A percentile compares a stretch with the other conserved stretches of the same genome.
Conservation (phyloP, 2,329 filamentous ascomycete genomes). For the Rutstroemia sp. region DNA sequence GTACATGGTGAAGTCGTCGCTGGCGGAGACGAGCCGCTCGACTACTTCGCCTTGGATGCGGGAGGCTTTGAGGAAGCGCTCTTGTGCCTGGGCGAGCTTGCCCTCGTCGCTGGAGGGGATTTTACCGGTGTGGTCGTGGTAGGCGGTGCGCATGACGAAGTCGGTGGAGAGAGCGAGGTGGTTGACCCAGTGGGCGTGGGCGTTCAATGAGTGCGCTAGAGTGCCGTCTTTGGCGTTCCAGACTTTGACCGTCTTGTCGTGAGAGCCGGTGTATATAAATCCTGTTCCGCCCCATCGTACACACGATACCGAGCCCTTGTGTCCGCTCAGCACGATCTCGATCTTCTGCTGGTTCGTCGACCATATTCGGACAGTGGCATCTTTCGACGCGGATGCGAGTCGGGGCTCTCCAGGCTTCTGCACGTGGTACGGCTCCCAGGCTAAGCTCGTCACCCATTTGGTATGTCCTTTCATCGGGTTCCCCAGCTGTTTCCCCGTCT, state of each 20-base stretch:
- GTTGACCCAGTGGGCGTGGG: conserved; percentile 93
- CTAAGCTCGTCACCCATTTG: conserved; percentile 81
- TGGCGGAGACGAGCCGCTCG: conserved; percentile 82
- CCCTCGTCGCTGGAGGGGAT: conserved; percentile 62
- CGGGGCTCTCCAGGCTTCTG: conserved; percentile 67
- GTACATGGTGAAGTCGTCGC: conserved; percentile 94
- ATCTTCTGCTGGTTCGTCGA: conserved; percentile 69
- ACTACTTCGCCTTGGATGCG: conserved; percentile 67
- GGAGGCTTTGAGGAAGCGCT: conserved; percentile 80
- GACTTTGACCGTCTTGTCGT: conserved; percentile 87
- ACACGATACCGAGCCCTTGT: conserved; percentile 83
- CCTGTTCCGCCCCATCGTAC: conserved; percentile 93
- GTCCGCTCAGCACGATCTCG: conserved; percentile 77
- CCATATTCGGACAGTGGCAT: conserved; percentile 84
- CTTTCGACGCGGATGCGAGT: conserved; percentile 82
- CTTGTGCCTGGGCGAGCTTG: conserved; percentile 66
- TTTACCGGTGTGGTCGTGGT: conserved; percentile 72
- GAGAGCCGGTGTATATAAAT: conserved; percentile 73
- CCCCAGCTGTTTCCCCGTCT: conserved; percentile 67
- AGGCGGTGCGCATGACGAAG: conserved; percentile 78
- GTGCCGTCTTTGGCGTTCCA: conserved; percentile 80
- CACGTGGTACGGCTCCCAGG: conserved; percentile 90
- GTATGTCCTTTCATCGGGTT: conserved; percentile 70
- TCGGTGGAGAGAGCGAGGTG: conserved; percentile 91
- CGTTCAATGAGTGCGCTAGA: conserved; percentile 67